phyloP scores from a whole-genome alignment of 2,329 filamentous ascomycete genomes.

The Trichoderma koningii region DNA sequence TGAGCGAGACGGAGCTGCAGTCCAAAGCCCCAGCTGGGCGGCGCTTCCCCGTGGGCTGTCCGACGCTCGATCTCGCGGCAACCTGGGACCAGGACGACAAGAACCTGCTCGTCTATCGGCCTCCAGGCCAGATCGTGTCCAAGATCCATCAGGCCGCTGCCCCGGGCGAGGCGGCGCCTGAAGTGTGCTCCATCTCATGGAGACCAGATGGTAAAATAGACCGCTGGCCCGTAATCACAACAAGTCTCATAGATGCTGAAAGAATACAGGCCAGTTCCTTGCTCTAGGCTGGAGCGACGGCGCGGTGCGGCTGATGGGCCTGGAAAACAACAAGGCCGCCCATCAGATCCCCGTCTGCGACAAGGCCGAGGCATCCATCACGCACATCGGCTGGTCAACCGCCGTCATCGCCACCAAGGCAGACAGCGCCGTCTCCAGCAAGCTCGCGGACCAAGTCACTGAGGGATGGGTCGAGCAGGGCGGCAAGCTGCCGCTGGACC shows the following conservation, averaged over 20 bases:
- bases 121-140: constrained; percentile 69
- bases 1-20: constrained; percentile 61
- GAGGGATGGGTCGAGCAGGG: constrained; percentile 24
- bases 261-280: constrained; percentile 66
- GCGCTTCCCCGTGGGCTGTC: constrained; percentile 70
- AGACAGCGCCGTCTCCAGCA: constrained; percentile 25
- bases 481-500: constrained; percentile 45
- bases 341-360: constrained; percentile 66
- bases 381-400: constrained; percentile 57
- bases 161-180: constrained; percentile 45
- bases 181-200: constrained; percentile 59
- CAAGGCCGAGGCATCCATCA: constrained; percentile 47
- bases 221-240: neutral
- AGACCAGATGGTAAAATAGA: constrained; percentile 63
- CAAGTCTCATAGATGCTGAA: no score
- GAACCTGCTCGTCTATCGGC: constrained; percentile 73
- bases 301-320: constrained; percentile 71
- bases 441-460: constrained; percentile 28
- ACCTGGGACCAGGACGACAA: constrained; percentile 67
- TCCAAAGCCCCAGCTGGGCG: constrained; percentile 53
- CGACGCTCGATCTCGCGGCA: constrained; percentile 80
- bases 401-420: constrained; percentile 44
- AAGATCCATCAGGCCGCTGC: constrained; percentile 51
- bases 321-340: constrained; percentile 79
- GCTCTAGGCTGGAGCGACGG: constrained; percentile 85